A percentile compares a stretch with the other conserved stretches of the same genome.
phyloP scores from a whole-genome alignment of 2,329 filamentous ascomycete genomes.

The Juglanconis juglandina region DNA sequence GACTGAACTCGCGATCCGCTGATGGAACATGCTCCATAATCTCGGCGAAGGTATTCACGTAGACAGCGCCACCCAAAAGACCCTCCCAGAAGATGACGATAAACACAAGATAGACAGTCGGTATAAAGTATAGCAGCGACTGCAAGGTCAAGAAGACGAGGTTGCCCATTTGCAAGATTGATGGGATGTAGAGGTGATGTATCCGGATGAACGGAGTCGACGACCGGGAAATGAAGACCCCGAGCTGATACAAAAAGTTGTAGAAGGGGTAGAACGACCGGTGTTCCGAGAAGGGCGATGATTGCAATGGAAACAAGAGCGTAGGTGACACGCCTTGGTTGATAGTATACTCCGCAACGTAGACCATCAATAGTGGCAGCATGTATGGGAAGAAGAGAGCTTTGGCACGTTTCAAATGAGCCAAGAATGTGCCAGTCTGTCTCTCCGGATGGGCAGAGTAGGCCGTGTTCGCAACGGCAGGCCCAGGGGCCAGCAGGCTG shows the following conservation, averaged over 20 bases:
- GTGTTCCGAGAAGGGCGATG: constrained; percentile 75
- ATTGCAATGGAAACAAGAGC: constrained; percentile 74
- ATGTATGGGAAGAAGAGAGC: constrained; percentile 77
- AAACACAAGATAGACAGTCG: constrained; percentile 83
- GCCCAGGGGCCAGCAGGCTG: constrained; percentile 46
- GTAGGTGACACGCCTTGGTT: constrained; percentile 93
- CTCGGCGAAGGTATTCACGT: constrained; percentile 93
- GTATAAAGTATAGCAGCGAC: constrained; percentile 75
- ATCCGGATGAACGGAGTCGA: constrained; percentile 85
- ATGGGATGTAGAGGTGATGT: constrained; percentile 75
- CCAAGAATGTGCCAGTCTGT: constrained; percentile 32
- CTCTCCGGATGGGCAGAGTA: constrained; percentile 33
- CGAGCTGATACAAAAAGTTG: constrained; percentile 88
- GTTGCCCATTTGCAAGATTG: constrained; percentile 77
- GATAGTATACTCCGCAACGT: constrained; percentile 94
- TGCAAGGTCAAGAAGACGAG: constrained; percentile 71
- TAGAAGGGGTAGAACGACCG: constrained; percentile 94
- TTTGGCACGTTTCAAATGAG: constrained; percentile 63
- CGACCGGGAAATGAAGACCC: constrained; percentile 90
- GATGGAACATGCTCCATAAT: constrained; percentile 79
- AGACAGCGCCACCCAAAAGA: constrained; percentile 82
- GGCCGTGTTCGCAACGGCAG: constrained; percentile 37
- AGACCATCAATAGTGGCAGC: constrained; percentile 87
- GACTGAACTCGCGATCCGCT: constrained; percentile 82
- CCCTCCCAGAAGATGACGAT: constrained; percentile 90